Base-by-base conservation (phyloP, 371 early-diverging fungal genomes). In the Apophysomyces elegans region DNA sequence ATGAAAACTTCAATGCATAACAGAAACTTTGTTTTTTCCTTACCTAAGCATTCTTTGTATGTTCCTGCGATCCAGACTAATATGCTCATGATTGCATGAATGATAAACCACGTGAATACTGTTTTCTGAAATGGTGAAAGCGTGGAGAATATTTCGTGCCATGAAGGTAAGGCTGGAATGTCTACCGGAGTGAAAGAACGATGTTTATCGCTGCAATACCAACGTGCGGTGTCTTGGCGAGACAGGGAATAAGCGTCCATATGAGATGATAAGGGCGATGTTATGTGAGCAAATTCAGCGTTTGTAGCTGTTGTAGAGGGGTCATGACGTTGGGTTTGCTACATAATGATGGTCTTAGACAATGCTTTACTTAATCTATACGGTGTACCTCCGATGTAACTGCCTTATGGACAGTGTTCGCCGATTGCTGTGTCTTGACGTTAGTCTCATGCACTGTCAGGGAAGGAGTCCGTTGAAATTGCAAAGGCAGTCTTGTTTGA, bases 101-200 rank as follows among this genome's bases (percentile, higher is more conserved):
- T 58, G 7, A 82, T 9, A 37, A 85, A 83, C 84, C 87, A 87
- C 0, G 86, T 84, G 62, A 89, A 87, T 56, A 86, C 69, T 1
- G 89, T 85, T 66, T 87, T 87, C 70, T 89, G 87, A 46, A 66
- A 73, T 9, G 88, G 83, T 61, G 74, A 63, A 12, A 89, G 68
- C 1, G 65, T 67, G 0, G 81, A 72, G 64, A 87, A 85, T 2
- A 86, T 78, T n/a, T 75, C 67, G 7, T 69, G 64, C 75, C 75
- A 73, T 4, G 78, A 75, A 11, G 79, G 84, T 4, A 80, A 65
- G 37, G 77, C 79, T n/a, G 68, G 69, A 35, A 69, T 72, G 16
- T 62, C 62, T 1, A 77, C 75, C 7, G 76, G 66, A n/a, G 77
- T 64, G 57, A 64, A 83, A 66, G 56, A 70, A 4, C 18, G 9